Percentiles rank a stretch among this genome's conserved stretches.
These are phyloP conservation scores for Colletotrichum coccodes DNA, from an alignment of 2,329 filamentous ascomycete genomes.

Conservation along the genomic window DNA sequence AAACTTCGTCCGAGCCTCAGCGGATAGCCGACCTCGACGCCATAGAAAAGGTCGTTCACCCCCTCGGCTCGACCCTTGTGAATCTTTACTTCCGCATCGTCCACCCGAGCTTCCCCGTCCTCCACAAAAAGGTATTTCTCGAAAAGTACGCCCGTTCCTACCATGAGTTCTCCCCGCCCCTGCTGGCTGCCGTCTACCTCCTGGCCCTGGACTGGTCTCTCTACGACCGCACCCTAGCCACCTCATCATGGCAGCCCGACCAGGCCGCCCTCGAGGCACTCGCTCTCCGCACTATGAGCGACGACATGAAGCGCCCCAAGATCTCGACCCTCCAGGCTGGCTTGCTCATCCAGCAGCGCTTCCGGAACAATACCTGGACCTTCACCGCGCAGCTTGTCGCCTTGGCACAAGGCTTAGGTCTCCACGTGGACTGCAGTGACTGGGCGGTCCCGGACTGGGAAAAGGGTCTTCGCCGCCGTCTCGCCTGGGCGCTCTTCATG, in stretches of 20 bases:
- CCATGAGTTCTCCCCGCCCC: constrained; percentile 66
- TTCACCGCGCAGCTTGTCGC: constrained; percentile 65
- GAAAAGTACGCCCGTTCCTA: constrained; percentile 69
- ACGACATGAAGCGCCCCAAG: constrained; percentile 62
- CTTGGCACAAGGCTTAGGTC: constrained; percentile 66
- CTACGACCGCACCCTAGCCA: constrained; percentile 62
- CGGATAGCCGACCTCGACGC: constrained; percentile 53
- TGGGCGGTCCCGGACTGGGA: constrained; percentile 75
- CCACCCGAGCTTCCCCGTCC: constrained; percentile 67
- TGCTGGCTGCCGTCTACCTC: constrained; percentile 70
- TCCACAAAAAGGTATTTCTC: constrained; percentile 70
- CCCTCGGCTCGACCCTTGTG: constrained; percentile 71
- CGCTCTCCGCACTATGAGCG: constrained; percentile 55
- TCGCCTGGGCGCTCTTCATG: constrained; percentile 74
- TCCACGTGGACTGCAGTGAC: constrained; percentile 68
- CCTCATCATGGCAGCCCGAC: constrained; percentile 42
- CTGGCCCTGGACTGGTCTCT: constrained; percentile 71
- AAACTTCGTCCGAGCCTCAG: constrained; percentile 50
- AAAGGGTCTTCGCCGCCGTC: constrained; percentile 66
- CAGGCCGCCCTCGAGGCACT: constrained; percentile 47
- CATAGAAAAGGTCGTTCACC: constrained; percentile 70
- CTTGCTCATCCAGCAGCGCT: constrained; percentile 61
- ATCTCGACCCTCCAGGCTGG: constrained; percentile 66
- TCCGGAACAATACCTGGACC: constrained; percentile 57
- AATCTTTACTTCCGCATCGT: constrained; percentile 74